Percentiles rank a stretch among this genome's conserved stretches.
These are phyloP conservation scores for Microcos paniculata DNA, from an alignment of 345 rosid genomes.

Conservation along the genomic window DNA sequence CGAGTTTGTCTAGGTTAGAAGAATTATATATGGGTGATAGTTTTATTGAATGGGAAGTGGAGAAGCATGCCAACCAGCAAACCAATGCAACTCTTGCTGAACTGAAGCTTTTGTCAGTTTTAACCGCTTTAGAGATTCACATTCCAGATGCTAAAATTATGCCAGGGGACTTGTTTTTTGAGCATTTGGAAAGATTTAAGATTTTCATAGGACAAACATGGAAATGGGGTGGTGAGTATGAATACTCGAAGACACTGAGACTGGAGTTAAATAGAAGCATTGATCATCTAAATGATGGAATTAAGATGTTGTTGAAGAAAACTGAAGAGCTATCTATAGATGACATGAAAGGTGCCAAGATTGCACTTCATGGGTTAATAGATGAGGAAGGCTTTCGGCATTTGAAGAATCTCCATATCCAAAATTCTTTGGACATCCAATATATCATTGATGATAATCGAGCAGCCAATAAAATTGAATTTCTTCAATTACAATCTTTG, in stretches of 20 bases:
- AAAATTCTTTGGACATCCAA: neutral
- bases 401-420: neutral
- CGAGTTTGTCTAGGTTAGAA: slow-evolving; percentile 25
- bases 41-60: slow-evolving; percentile 17
- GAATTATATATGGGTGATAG: slow-evolving; percentile 18
- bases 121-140: slow-evolving; percentile 14
- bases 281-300: neutral
- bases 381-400: neutral
- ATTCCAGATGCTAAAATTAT: slow-evolving; percentile 4
- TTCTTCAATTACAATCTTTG: neutral
- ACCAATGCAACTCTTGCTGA: slow-evolving; percentile 24
- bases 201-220: neutral
- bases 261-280: neutral
- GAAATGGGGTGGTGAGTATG: neutral
- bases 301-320: neutral
- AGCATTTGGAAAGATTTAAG: neutral
- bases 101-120: slow-evolving; percentile 19
- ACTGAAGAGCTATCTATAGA: slow-evolving; percentile 9
- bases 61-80: neutral
- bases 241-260: neutral
- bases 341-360: neutral
- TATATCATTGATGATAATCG: neutral
- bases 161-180: slow-evolving; percentile 2
- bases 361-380: neutral
- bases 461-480: neutral